phyloP scores from a whole-genome alignment of 2,329 filamentous ascomycete species.

The Verticillium nonalfalfae region DNA sequence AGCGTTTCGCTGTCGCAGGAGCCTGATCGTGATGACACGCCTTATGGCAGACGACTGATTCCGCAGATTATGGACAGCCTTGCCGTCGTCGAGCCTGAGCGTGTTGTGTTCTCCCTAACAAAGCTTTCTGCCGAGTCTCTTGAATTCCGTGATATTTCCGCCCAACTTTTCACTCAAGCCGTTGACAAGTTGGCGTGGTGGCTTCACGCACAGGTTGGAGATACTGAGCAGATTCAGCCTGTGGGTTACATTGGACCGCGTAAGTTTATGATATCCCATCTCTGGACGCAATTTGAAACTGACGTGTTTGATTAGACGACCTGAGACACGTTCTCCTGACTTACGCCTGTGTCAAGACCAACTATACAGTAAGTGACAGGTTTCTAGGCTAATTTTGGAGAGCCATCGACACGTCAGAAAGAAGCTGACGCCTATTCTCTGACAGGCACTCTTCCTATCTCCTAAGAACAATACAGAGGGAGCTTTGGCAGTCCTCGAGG shows the following conservation, averaged over 20 bases:
- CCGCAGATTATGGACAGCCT: conserved; percentile 20
- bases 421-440: background rate
- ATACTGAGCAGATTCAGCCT: conserved; percentile 10
- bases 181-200: conserved; percentile 24
- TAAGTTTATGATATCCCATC: conserved; percentile 11
- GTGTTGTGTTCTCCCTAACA: conserved; percentile 6
- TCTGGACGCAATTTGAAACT: background rate
- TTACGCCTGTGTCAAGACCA: conserved; percentile 24
- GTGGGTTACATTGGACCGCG: conserved; percentile 25
- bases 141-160: conserved; percentile 16
- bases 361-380: conserved; percentile 19
- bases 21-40: background rate
- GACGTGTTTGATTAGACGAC: conserved; percentile 15
- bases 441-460: conserved; percentile 24
- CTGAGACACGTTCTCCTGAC: conserved; percentile 21
- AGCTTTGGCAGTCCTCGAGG: conserved; percentile 23
- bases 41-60: conserved; percentile 16
- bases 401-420: background rate
- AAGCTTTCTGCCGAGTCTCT: conserved; percentile 7
- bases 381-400: no score
- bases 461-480: conserved; percentile 25
- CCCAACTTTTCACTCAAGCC: conserved; percentile 15
- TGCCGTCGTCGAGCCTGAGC: conserved; percentile 17
- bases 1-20: background rate
- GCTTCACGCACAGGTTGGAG: conserved; percentile 15